Evolutionary conservation across 148 eudicot species (phyloP).

Genomic region (Oxyria digyna): DNA sequence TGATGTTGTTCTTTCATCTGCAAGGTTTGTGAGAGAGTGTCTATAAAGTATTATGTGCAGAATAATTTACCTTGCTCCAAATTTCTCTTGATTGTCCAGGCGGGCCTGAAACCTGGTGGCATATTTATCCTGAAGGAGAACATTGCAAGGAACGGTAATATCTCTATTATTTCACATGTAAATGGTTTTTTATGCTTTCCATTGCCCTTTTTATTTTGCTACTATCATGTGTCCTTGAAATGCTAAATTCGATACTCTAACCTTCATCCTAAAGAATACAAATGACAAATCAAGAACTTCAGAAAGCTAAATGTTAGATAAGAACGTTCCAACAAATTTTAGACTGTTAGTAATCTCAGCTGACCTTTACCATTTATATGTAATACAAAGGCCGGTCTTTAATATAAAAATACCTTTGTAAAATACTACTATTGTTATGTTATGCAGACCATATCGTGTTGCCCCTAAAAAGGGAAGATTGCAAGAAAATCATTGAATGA

Average conservation of each 20-base stretch:
- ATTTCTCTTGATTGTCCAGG: slow-evolving; percentile 20
- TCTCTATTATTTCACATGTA: not conserved
- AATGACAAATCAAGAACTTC: not conserved
- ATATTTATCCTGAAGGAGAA: slow-evolving; percentile 83
- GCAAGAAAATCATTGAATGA: not conserved
- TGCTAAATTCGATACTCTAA: not conserved
- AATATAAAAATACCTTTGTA: not conserved
- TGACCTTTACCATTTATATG: not conserved
- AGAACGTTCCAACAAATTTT: not conserved
- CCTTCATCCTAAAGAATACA: not conserved
- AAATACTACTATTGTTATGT: not conserved
- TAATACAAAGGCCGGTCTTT: not conserved
- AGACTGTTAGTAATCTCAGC: not conserved
- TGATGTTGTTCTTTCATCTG: not conserved
- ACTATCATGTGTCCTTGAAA: not conserved
- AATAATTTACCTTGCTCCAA: not conserved
- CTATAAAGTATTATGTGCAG: not conserved
- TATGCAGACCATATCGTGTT: not conserved
- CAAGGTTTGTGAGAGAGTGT: not conserved
- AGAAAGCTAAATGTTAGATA: not conserved
- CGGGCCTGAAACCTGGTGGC: slow-evolving; percentile 91
- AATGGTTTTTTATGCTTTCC: not conserved
- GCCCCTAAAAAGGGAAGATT: not conserved
- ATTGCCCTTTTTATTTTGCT: not conserved
- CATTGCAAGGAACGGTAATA: slow-evolving; percentile 58